Conservation (phyloP, 306 rosid genomes). For the Cicer arietinum region DNA sequence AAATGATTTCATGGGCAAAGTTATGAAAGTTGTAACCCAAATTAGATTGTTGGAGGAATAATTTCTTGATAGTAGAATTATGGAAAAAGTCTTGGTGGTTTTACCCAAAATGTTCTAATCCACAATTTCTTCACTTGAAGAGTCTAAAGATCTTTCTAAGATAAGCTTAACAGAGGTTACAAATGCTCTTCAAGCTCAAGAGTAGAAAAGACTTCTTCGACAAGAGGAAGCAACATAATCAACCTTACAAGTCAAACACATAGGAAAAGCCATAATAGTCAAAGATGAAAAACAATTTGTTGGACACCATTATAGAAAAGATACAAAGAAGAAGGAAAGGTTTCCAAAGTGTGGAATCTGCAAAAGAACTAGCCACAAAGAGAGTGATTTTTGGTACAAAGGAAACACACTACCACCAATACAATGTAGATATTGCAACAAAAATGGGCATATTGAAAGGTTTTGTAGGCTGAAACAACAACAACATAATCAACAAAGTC, state of each 20-base stretch:
- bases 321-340: too few species aligned
- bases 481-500: too few species aligned
- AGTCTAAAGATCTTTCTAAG: neutral
- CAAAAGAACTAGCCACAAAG: neutral
- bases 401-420: neutral
- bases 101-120: neutral
- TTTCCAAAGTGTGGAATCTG: neutral
- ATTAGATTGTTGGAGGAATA: neutral
- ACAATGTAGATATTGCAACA: neutral
- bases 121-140: neutral
- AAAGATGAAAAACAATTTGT: neutral
- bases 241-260: neutral
- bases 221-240: neutral
- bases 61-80: neutral
- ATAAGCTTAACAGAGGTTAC: neutral
- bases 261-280: neutral
- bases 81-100: neutral
- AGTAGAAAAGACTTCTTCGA: neutral
- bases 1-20: neutral
- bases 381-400: neutral
- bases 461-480: too few species aligned
- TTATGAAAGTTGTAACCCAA: constrained; percentile 7
- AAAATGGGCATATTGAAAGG: too few species aligned
- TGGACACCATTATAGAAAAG: neutral
- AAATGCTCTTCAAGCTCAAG: constrained; percentile 14